Base-by-base conservation (phyloP, 2,329 filamentous ascomycete genomes). In the Monilinia aucupariae region DNA sequence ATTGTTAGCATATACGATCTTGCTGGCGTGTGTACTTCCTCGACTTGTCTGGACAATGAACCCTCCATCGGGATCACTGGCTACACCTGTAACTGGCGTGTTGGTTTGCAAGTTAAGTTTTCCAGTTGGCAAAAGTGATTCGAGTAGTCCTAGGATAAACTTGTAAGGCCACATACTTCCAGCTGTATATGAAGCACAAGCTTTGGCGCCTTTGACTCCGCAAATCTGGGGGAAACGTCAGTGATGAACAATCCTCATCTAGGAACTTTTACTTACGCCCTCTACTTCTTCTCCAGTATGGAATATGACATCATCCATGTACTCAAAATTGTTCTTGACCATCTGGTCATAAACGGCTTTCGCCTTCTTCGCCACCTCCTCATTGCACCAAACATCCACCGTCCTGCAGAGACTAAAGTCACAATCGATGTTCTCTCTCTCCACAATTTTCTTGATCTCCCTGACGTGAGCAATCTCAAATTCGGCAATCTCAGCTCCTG, bases 1-100 rank as follows among this genome's bases (percentile, higher is more conserved):
- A 68, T 90, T 90, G 1, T 85, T 89, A 20, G 87, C 86, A 50
- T 88, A 78, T 34, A 90, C 76, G 22, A 90, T 76, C 45, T 79
- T 80, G 25, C 76, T 76, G 0, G 87, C 78, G 9, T 68, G 72
- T 59, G 87, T 80, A 0, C 64, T 70, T 10, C 87, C 87, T 25
- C 85, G 79, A 0, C 76, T 70, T 2, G 85, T 88, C 13, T 76
- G 71, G 1, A 85, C 73, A 1, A 71, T 77, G 75, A 81, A 84
- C n/a, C 67, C 66, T 12, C 71, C 58, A 34, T 22, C 69, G 0
- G 65, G 20, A 30, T 65, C 64, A 1, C 63, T 45, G 10, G 65
- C 68, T 9, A 70, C 41, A 12, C 63, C 59, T 25, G 53, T 64
- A 10, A 80, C 80, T 0, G 80, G 78, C 5, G 81, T 83, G 22